Base-by-base conservation (phyloP, 2,329 filamentous ascomycete genomes). In the Fusarium sp. region DNA sequence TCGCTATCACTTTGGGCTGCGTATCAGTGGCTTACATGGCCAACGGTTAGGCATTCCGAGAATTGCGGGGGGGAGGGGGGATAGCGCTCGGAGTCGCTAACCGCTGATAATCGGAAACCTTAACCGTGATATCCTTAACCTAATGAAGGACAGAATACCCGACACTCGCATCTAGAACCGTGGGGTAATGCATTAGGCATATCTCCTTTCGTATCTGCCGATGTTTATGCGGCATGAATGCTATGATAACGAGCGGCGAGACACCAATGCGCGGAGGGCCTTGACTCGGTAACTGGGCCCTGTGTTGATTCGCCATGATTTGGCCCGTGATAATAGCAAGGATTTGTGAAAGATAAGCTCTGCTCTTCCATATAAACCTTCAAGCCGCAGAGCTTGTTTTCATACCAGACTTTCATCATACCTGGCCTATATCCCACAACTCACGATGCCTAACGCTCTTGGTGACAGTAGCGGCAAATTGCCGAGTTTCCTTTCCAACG, bases 41-140 rank as follows among this genome's bases (percentile, higher is more conserved):
- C 31, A 31, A 67, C 64, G 64, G 64, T 54, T 54, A 44, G n/a
- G 5, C 4, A 42, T 55, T 48, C 64, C 64, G 64, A 51, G 7
- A 21, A 60, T 27, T 62, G 64, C 15, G 64, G 64, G n/a, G 63
- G 35, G 25, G 64, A 12, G 64, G 64, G n/a, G 63, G 35, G 25
- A 21, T 4, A 12, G 25, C 10, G 21, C 25, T 62, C 64, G 64
- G 64, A 27, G 33, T 25, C 11, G 27, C 31, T 52, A 49, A 33
- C 64, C 64, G 63, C 23, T 27, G 7, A 8, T 10, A 18, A 29
- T 29, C 64, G 64, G 63, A 23, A 48, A 31, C 15, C n/a, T 29
- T 23, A 46, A 31, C 64, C 63, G 64, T 37, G 19, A 46, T 35
- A 25, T 19, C 25, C 7, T 9, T 7, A 39, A 12, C 29, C 29